Conservation (phyloP, 495 filamentous ascomycete species). For the Penicillium mononematosum region DNA sequence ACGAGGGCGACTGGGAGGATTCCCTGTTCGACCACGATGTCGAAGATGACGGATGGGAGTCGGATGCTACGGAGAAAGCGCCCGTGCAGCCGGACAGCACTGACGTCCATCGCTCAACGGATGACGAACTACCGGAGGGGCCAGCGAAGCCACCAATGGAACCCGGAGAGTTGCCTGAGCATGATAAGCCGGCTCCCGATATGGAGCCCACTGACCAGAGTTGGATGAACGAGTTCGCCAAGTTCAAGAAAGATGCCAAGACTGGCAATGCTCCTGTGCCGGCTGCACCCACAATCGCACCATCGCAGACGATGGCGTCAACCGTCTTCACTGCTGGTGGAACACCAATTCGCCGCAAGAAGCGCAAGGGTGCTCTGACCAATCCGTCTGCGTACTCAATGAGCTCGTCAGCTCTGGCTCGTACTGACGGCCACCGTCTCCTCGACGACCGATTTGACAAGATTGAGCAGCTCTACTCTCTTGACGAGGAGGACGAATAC, state of each 20-base stretch:
- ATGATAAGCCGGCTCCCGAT: slow-evolving; percentile 40
- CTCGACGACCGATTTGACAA: slow-evolving; percentile 90
- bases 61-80: slow-evolving; percentile 83
- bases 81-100: slow-evolving; percentile 46
- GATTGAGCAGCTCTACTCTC: slow-evolving; percentile 79
- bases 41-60: slow-evolving; percentile 84
- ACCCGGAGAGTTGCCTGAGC: slow-evolving; percentile 48
- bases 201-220: slow-evolving; percentile 56
- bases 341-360: slow-evolving; percentile 77
- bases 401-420: slow-evolving; percentile 83
- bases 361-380: slow-evolving; percentile 86
- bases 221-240: slow-evolving; percentile 87
- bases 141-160: slow-evolving; percentile 12
- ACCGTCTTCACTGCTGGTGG: slow-evolving; percentile 69
- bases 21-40: slow-evolving; percentile 58
- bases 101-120: slow-evolving; percentile 18
- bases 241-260: slow-evolving; percentile 77
- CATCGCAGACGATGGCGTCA: slow-evolving; percentile 65
- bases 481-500: slow-evolving; percentile 65
- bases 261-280: slow-evolving; percentile 42
- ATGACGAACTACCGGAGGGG: slow-evolving; percentile 10
- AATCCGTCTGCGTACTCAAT: slow-evolving; percentile 92
- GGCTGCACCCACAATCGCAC: slow-evolving; percentile 41
- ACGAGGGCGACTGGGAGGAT: slow-evolving; percentile 65
- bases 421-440: slow-evolving; percentile 84